phyloP scores from a whole-genome alignment of 2,329 filamentous ascomycete species.

The Plenodomus lindquistii region DNA sequence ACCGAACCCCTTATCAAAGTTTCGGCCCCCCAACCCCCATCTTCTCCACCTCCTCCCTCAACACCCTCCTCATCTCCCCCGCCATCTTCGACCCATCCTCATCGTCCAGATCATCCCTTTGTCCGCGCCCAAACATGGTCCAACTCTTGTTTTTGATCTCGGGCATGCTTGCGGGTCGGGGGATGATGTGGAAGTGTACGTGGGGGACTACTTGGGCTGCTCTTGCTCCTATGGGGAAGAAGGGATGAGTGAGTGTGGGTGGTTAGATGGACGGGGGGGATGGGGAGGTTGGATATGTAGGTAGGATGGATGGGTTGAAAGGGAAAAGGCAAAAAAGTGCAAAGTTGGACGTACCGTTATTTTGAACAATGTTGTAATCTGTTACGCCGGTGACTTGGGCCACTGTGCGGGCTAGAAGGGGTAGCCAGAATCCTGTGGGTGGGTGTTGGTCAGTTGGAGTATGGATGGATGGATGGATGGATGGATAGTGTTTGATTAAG shows the following conservation, averaged over 20 bases:
- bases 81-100: slow-evolving; percentile 69
- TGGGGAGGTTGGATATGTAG: neutral
- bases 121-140: slow-evolving; percentile 80
- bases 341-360: slow-evolving; percentile 67
- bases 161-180: slow-evolving; percentile 63
- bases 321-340: too few species aligned
- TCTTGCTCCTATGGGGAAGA: slow-evolving; percentile 61
- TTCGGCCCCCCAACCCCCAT: slow-evolving; percentile 14
- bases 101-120: slow-evolving; percentile 74
- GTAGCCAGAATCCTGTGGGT: slow-evolving; percentile 58
- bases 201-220: slow-evolving; percentile 93
- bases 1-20: slow-evolving; percentile 5
- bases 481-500: too few species aligned
- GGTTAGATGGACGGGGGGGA: neutral
- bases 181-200: slow-evolving; percentile 93
- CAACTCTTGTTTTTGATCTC: slow-evolving; percentile 66
- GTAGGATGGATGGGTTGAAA: neutral
- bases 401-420: slow-evolving; percentile 73
- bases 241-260: neutral
- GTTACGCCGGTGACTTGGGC: slow-evolving; percentile 68
- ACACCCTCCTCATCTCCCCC: slow-evolving; percentile 49
- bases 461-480: too few species aligned
- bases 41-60: slow-evolving; percentile 43
- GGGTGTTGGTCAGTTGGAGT: too few species aligned
- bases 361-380: slow-evolving; percentile 97